Evolutionary conservation across 192 early-diverging fungal species (phyloP), one percentile per base, ranked within the genome.

Genomic region (Jimgerdemannia lactiflua): DNA sequence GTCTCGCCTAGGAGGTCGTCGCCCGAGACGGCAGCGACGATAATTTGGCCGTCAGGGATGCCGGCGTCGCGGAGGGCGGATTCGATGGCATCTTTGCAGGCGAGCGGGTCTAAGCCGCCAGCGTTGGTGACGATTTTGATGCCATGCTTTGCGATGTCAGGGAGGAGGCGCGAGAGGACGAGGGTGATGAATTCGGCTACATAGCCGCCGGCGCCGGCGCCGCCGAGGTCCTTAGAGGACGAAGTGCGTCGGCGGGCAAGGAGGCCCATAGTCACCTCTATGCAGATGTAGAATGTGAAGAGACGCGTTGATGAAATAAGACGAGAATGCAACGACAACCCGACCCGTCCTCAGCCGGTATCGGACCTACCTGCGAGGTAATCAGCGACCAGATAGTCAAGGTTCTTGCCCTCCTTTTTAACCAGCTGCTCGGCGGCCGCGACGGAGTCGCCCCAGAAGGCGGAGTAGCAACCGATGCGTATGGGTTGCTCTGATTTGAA

Each of bases 181-280:
- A 85, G 78, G 2, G 82, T 86, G 54, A 92, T 79, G 72, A 92
- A 92, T 72, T 92, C 90, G 20, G 80, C 79, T 19, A 90, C 81
- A 77, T 86, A 90, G 4, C 88, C 88, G 18, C 85, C 85, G 3
- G 79, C 76, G 9, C 84, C 79, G 19, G 83, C 83, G 14, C 82
- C 86, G 71, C 80, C 81, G 59, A 78, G 78, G 49, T 54, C 49
- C 73, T 85, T 84, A 41, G 78, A 80, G 67, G 78, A 43, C 9
- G 43, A 64, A 2, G 49, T 78, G 69, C 87, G 82, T 64, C 86
- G 83, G 49, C 85, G 80, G 14, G 90, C 90, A 19, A 92, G 81
- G 19, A 92, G 82, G 64, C 90, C 90, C 89, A 92, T 91, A 2
- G 90, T 92, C 10, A 92, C 86, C 82, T 92, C 90, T 89, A n/a